Evolutionary conservation across 768 basidiomycete species (phyloP).

Genomic region (Chalciporus chontae): DNA sequence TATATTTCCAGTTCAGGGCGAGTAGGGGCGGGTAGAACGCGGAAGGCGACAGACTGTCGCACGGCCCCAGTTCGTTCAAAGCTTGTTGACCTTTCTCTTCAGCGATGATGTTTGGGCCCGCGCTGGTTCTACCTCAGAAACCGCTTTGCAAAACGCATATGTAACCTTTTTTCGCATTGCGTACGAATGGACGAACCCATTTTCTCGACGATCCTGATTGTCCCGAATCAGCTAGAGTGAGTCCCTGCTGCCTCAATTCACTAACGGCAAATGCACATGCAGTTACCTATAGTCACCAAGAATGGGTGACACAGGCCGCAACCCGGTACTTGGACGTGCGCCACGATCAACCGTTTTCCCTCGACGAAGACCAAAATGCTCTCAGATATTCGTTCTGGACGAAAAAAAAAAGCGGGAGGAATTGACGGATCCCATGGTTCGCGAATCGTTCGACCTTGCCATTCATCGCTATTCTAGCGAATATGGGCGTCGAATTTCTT

Average conservation of each 20-base stretch:
- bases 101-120: background rate
- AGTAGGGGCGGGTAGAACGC: too few species aligned
- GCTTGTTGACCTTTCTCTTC: constrained; percentile 2
- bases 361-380: too few species aligned
- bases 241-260: background rate
- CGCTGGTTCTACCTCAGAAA: background rate
- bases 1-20: too few species aligned
- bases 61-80: background rate
- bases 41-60: background rate
- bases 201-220: background rate
- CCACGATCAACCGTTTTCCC: too few species aligned
- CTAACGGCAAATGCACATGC: background rate
- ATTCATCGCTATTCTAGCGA: background rate
- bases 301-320: constrained; percentile 2
- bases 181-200: background rate
- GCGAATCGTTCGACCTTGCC: background rate
- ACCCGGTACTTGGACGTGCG: constrained; percentile 1
- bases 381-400: constrained; percentile 4
- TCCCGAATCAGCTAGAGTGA: background rate
- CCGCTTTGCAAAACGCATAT: background rate
- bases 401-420: background rate
- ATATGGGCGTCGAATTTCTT: background rate
- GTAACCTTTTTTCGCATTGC: background rate
- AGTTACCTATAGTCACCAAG: background rate
- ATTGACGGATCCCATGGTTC: background rate